These are phyloP conservation scores for Dictyostelium discoideum DNA, from an alignment of 78 protist species.

Conservation along the genomic window dicty_2.7 NC_007088.5:1273001-1273500, in stretches of 20 bases:
- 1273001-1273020: background rate
- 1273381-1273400: slow-evolving; percentile 54
- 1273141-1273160: slow-evolving; percentile 55
- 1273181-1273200: slow-evolving; percentile 18
- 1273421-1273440: slow-evolving; percentile 65
- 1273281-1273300: slow-evolving; percentile 54
- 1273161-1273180: slow-evolving; percentile 55
- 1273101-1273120: slow-evolving; percentile 40
- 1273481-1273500: slow-evolving; percentile 55
- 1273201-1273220: slow-evolving; percentile 55
- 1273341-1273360: slow-evolving; percentile 25
- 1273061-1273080: slow-evolving; percentile 61
- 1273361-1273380: slow-evolving; percentile 5
- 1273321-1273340: slow-evolving; percentile 58
- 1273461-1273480: background rate
- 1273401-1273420: slow-evolving; percentile 62
- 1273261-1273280: slow-evolving; percentile 25
- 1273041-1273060: slow-evolving; percentile 40
- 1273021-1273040: slow-evolving; percentile 29
- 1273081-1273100: background rate
- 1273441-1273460: slow-evolving; percentile 69
- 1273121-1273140: slow-evolving; percentile 46
- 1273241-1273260: slow-evolving; percentile 17
- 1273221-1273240: slow-evolving; percentile 55
- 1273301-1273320: slow-evolving; percentile 54